These are phyloP conservation scores for Fusarium sp. DNA, from an alignment of 2,329 filamentous ascomycete species.

Conservation along the genomic window DNA sequence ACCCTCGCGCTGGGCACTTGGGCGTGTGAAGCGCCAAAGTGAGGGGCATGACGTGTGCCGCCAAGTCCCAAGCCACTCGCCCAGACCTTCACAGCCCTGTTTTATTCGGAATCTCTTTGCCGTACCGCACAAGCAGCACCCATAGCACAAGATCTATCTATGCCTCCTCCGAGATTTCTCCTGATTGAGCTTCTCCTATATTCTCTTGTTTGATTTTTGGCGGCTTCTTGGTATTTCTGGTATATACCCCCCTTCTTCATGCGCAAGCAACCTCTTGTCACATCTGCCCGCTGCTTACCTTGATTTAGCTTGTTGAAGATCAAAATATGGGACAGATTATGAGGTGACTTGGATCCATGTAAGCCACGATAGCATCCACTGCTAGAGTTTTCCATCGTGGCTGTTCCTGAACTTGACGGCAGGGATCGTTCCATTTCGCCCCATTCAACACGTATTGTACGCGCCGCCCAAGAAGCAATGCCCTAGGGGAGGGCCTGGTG, in stretches of 20 bases:
- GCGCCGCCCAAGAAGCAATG: constrained; percentile 21
- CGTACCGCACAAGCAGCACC: constrained; percentile 28
- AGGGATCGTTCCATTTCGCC: constrained; percentile 16
- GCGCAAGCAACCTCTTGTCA: constrained; percentile 1
- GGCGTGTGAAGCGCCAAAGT: constrained; percentile 42
- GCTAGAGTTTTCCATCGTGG: constrained; percentile 15
- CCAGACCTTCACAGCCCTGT: constrained; percentile 48
- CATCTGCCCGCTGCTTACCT: background rate
- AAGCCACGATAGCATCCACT: constrained; percentile 28
- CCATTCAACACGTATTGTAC: background rate
- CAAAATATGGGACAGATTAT: constrained; percentile 29
- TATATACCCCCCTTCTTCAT: background rate
- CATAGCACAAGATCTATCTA: constrained; percentile 22
- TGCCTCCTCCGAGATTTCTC: background rate
- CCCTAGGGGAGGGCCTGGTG: background rate
- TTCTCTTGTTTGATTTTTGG: background rate
- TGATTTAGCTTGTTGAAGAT: constrained; percentile 26
- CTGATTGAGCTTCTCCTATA: background rate
- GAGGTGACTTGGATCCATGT: constrained; percentile 3
- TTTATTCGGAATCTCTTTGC: constrained; percentile 44
- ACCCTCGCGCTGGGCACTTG: constrained; percentile 28
- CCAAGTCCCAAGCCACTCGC: constrained; percentile 52
- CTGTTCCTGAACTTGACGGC: constrained; percentile 22
- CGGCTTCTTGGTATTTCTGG: background rate
- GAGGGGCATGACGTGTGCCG: constrained; percentile 52